Conservation (phyloP, 1,139 yeast genomes). For the Lodderomyces oxycetoniae region DNA sequence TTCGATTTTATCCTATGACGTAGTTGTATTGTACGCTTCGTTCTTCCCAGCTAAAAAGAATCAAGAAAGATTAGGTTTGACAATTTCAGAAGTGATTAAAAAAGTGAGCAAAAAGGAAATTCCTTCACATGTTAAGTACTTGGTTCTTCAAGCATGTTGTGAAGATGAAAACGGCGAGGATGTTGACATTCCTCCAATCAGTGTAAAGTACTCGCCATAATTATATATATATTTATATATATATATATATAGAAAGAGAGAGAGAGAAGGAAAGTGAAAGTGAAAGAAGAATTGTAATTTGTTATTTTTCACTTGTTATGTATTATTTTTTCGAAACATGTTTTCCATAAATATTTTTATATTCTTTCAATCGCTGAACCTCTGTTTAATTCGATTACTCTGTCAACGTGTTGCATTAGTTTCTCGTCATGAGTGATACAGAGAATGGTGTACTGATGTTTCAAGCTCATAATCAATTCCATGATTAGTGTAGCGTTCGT, state of each 20-base stretch:
- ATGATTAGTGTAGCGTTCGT: conserved; percentile 42
- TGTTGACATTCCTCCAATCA: conserved; percentile 87
- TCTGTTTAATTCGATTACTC: conserved; percentile 35
- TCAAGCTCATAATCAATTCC: conserved; percentile 36
- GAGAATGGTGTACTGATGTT: conserved; percentile 33
- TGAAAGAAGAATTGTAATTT: background rate
- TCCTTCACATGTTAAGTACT: conserved; percentile 66
- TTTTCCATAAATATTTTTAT: background rate
- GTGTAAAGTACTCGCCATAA: conserved; percentile 36
- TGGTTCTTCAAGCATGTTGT: conserved; percentile 85
- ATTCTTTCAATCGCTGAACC: conserved; percentile 27
- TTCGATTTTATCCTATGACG: conserved; percentile 89
- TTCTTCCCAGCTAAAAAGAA: conserved; percentile 91
- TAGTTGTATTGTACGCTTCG: conserved; percentile 82
- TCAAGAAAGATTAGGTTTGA: conserved; percentile 67
- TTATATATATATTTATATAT: conserved; percentile 3
- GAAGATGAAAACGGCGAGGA: conserved; percentile 93
- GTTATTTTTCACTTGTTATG: background rate
- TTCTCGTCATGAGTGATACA: conserved; percentile 58
- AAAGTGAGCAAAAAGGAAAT: conserved; percentile 79
- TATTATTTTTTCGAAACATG: conserved; percentile 1
- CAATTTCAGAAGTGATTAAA: conserved; percentile 71
- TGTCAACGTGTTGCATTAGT: conserved; percentile 49
- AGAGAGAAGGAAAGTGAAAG: conserved; percentile 5
- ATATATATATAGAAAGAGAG: conserved; percentile 2